Base-by-base conservation (phyloP, 2,329 filamentous ascomycete genomes). In the Aureobasidium sp. region DNA sequence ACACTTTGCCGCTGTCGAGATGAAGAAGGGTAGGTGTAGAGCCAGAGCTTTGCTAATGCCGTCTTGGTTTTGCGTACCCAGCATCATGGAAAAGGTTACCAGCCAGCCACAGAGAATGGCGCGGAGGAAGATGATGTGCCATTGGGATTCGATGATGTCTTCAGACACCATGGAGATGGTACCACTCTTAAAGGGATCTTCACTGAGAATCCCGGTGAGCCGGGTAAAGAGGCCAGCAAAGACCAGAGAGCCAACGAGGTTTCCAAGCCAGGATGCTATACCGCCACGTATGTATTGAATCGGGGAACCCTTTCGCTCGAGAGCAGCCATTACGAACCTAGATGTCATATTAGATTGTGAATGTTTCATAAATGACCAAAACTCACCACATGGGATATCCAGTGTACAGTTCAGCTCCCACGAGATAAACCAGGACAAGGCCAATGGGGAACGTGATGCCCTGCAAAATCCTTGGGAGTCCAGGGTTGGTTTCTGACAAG, bases 381-480 rank as follows among this genome's bases (percentile, higher is more conserved):
- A 50, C 45, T 39, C 12, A 65, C 69, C 69, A 70, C 69, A 71
- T 71, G 0, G 69, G 69, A 60, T 69, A 70, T 2, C 69, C 69
- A 11, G 69, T 71, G 45, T 66, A 71, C 33, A 70, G 63, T 39
- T 70, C 69, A 3, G 68, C 69, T 47, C 69, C 69, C 2, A 69
- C 63, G 11, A 68, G 64, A 49, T 70, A 71, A 1, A 69, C 65
- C 17, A 70, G 39, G 5, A 70, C 66, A 8, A 71, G 65, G 9
- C 69, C 69, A 19, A 69, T 54, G 0, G 69, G 66, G 37, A 70
- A 70, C 2, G 66, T 61, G 9, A 64, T 37, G 19, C 69, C 68
- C 44, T 70, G 69, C 12, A 70, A 52, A 12, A 70, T 47, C 8
- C 64, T 63, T 42, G 64, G 45, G 11, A 70, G 60, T 8, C 68